Evolutionary conservation across 805 yeast species (phyloP).

Genomic region (Sugiyamaella marilandica): DNA sequence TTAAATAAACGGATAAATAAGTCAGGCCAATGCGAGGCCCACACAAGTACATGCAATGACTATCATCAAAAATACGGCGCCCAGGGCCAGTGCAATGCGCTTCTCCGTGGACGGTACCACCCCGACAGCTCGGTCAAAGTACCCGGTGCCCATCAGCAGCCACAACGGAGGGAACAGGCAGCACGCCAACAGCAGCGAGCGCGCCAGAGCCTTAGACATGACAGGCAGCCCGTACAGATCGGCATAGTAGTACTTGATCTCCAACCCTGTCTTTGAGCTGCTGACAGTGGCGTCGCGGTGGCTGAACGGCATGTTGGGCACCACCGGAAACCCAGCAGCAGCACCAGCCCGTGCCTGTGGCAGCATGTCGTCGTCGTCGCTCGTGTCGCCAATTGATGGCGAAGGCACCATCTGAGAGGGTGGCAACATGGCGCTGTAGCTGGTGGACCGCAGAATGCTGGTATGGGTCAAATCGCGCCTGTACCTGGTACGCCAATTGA

Average conservation of each 20-base stretch:
- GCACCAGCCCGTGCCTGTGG: not conserved
- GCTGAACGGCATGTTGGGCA: constrained; percentile 5
- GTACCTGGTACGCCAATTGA: constrained; percentile 8
- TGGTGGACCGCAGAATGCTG: constrained; percentile 5
- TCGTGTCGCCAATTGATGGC: not conserved
- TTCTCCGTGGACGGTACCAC: constrained; percentile 29
- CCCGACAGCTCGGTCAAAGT: constrained; percentile 33
- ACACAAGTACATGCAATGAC: constrained; percentile 42
- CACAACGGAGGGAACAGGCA: constrained; percentile 36
- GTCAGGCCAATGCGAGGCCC: constrained; percentile 41
- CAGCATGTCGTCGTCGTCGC: not conserved
- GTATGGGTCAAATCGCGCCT: constrained; percentile 7
- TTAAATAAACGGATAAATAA: no score
- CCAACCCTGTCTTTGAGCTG: not conserved
- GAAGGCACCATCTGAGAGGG: not conserved
- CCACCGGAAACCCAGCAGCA: constrained; percentile 4
- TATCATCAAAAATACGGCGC: constrained; percentile 16
- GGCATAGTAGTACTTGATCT: not conserved
- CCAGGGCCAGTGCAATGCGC: constrained; percentile 33
- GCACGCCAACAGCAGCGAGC: constrained; percentile 22
- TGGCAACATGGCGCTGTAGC: not conserved
- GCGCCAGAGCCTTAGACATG: constrained; percentile 15
- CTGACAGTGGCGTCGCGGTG: not conserved
- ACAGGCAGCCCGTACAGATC: constrained; percentile 4
- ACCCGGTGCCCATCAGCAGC: constrained; percentile 37